Conservation (phyloP, 371 early-diverging fungal genomes). For the Mucor ambiguus region DNA sequence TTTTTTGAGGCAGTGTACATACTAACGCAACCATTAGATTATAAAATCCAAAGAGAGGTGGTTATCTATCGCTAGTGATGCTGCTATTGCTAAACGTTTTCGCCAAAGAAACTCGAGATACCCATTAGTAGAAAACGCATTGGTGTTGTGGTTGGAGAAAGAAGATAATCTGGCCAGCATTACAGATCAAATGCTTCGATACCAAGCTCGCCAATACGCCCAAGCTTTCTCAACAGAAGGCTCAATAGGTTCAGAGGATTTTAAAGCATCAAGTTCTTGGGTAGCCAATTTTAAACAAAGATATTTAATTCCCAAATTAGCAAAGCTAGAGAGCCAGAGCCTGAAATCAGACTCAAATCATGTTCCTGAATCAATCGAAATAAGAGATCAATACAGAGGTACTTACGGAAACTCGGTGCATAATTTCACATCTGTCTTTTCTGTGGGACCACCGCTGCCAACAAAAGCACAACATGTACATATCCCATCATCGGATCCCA, state of each 20-base stretch:
- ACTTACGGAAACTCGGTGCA: neutral
- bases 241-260: constrained; percentile 14
- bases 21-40: constrained; percentile 6
- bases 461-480: neutral
- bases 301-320: constrained; percentile 8
- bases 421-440: constrained; percentile 1
- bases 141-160: constrained; percentile 19
- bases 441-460: neutral
- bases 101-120: constrained; percentile 26
- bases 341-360: neutral
- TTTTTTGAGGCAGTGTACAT: neutral
- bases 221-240: constrained; percentile 14
- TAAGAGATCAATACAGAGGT: neutral
- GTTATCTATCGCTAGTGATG: constrained; percentile 21
- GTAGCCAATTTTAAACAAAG: constrained; percentile 21
- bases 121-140: constrained; percentile 22
- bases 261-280: constrained; percentile 29
- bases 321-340: neutral
- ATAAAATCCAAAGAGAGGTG: constrained; percentile 30
- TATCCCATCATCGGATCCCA: constrained; percentile 2
- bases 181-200: constrained; percentile 26
- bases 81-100: constrained; percentile 20
- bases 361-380: neutral
- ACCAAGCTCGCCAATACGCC: constrained; percentile 20
- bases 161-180: constrained; percentile 9